Base-by-base conservation (phyloP, 257 asterid genomes). In the Thymus quinquecostatus region DNA sequence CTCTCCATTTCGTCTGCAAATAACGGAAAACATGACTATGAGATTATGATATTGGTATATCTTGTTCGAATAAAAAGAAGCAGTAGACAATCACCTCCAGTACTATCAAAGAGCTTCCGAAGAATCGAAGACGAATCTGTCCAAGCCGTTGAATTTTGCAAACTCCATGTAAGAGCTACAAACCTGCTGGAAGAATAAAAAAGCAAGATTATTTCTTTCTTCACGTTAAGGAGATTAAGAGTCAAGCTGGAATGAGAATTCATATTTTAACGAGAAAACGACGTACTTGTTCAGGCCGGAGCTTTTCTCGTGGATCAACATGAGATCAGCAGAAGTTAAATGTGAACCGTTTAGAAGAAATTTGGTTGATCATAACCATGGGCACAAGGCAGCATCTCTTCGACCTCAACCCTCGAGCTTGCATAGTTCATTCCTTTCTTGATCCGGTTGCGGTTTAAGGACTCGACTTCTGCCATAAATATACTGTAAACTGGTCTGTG, bases 381-480 rank as follows among this genome's bases (percentile, higher is more conserved):
- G 1, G 88, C 77, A 63, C 76, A 83, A 5, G 96, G 97, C 71
- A 95, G 83, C 75, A 95, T 76, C 82, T 95, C 98, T 81, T 95
- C 98, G 56, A 88, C 97, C 87, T 89, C 99, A 55, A 95, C 78
- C 79, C 98, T 82, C 0, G 98, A 79, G 82, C 92, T 85, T 10
- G 88, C 77, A 55, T 81, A 86, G 28, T 87, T 86, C 86, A 72
- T 82, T 80, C 79, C 89, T 79, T 89, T 95, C 92, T 83, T 89
- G 72, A 84, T 70, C 36, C 88, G 75, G 65, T 74, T 82, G 32
- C 81, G 89, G 74, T 83, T 88, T 2, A 86, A 81, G 33, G 91
- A 89, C 82, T 95, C 99, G 9, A 95, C 99, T 78, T 92, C 98
- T 27, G 92, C 97, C 72, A 87, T 74, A 72, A 95, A 92, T 62